A percentile compares a stretch with the other conserved stretches of the same genome.
Conservation (phyloP, 108 stramenopile species). For the Skeletonema tropicum region DNA sequence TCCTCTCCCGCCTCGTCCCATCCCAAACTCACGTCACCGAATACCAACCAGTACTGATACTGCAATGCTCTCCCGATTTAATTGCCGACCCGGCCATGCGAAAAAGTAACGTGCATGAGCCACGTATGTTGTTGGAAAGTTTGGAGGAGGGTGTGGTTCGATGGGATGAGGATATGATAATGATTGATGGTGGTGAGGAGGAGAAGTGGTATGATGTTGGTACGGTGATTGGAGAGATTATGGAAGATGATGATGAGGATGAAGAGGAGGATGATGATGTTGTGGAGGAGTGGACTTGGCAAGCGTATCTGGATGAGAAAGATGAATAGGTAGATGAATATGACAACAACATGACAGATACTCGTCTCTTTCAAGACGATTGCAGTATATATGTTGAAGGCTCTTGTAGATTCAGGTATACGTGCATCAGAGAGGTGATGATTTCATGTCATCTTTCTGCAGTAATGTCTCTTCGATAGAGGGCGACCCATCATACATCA, state of each 20-base stretch:
- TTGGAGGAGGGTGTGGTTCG: constrained; percentile 21
- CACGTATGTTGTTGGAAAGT: constrained; percentile 26
- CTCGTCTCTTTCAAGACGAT: too few species aligned
- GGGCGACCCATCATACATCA: too few species aligned
- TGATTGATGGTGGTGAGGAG: neutral
- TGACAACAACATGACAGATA: too few species aligned
- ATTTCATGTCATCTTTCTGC: too few species aligned
- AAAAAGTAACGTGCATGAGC: neutral
- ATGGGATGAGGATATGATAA: neutral
- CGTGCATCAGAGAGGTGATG: too few species aligned
- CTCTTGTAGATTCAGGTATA: too few species aligned
- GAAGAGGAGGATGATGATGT: constrained; percentile 15
- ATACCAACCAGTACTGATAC: constrained; percentile 21
- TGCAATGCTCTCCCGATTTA: constrained; percentile 27
- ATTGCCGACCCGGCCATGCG: constrained; percentile 37
- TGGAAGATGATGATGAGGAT: constrained; percentile 9
- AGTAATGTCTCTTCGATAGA: too few species aligned
- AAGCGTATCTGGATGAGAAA: constrained; percentile 28
- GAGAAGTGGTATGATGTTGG: constrained; percentile 23
- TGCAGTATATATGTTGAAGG: too few species aligned
- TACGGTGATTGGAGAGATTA: constrained; percentile 17
- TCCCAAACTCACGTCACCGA: constrained; percentile 9
- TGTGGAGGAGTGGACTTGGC: constrained; percentile 34
- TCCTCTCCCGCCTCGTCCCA: constrained; percentile 6
- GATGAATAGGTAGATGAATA: neutral